These are phyloP conservation scores for Blastosporella zonata DNA, from an alignment of 1,284 basidiomycete genomes.

Conservation along the genomic window DNA sequence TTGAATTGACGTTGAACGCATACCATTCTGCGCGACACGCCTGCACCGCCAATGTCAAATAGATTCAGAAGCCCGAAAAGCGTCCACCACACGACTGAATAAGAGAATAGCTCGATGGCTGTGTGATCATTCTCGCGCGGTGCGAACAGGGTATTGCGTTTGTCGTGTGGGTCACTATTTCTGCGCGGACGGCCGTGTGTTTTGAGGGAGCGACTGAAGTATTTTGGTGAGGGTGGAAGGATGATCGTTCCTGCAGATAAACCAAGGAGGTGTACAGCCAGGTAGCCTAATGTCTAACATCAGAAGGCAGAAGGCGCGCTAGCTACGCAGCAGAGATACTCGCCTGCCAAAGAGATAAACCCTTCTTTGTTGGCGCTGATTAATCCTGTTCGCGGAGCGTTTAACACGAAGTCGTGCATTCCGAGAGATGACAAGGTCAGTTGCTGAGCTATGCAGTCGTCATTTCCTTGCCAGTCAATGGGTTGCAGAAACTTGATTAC, in stretches of 20 bases:
- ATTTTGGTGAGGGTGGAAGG: conserved; percentile 74
- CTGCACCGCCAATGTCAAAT: conserved; percentile 37
- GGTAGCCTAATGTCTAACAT: conserved; percentile 63
- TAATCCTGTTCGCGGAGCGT: conserved; percentile 57
- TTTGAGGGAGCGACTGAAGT: conserved; percentile 53
- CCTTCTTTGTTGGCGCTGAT: conserved; percentile 93
- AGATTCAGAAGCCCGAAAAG: conserved; percentile 44
- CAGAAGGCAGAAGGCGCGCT: not conserved
- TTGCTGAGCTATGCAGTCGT: conserved; percentile 61
- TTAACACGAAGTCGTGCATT: conserved; percentile 64
- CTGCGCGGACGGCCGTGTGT: conserved; percentile 18
- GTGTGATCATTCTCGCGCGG: conserved; percentile 65
- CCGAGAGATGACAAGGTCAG: conserved; percentile 51
- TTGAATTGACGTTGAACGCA: not conserved
- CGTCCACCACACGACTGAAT: conserved; percentile 78
- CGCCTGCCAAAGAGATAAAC: conserved; percentile 75
- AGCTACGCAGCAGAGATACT: conserved; percentile 13
- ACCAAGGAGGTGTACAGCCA: conserved; percentile 87
- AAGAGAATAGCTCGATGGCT: conserved; percentile 73
- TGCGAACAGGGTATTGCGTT: conserved; percentile 23
- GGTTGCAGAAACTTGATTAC: conserved; percentile 40
- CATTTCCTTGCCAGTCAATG: not conserved
- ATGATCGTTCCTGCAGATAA: conserved; percentile 80
- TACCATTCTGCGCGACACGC: conserved; percentile 79
- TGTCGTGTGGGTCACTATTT: conserved; percentile 17